Evolutionary conservation across 768 basidiomycete genomes (phyloP), one percentile per base, ranked within the genome.

Genomic region (Psilocybe azurescens): DNA sequence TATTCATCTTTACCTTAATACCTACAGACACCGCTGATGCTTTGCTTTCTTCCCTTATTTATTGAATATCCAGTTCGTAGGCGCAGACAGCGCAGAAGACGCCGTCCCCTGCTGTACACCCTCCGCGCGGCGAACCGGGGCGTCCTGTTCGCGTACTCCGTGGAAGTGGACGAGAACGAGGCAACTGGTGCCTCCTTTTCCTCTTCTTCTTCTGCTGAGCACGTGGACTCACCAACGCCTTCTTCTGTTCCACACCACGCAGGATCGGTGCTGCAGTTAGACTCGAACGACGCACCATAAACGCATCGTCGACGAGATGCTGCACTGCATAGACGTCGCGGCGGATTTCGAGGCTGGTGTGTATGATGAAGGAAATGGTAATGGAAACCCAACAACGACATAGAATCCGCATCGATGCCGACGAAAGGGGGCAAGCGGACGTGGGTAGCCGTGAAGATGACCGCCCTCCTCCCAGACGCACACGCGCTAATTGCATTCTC

Each of bases 371-470:
- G 39, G 20, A n/a, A 52, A 44, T 14, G 24, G 20, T 14, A 6
- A 30, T 46, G n/a, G 53, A 8, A 14, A 2, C 38, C 14, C 41
- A 50, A 24, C 24, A 24, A 24, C 24, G 24, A 24, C 24, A 24
- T 24, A 24, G 24, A 24, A 24, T 2, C 24, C 24, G 2, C 24
- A 24, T 24, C 24, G 24, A 24, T 20, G 11, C 41, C 28, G 33
- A 28, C 9, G 9, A 32, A 39, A n/a, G 44, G 61, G 4, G 83
- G 83, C 6, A 77, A 89, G 24, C 80, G 85, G 64, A 93, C 91
- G 0, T 94, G 92, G 87, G 89, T 97, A 24, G 93, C 95, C 0
- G 74, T 97, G 24, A 97, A 97, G 74, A 78, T 96, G 88, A 89
- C 88, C 2, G 91, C 91, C 0, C 78, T 95, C 38, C 70, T 93